phyloP scores from a whole-genome alignment of 2,329 filamentous ascomycete genomes.

The Cytospora piceae region DNA sequence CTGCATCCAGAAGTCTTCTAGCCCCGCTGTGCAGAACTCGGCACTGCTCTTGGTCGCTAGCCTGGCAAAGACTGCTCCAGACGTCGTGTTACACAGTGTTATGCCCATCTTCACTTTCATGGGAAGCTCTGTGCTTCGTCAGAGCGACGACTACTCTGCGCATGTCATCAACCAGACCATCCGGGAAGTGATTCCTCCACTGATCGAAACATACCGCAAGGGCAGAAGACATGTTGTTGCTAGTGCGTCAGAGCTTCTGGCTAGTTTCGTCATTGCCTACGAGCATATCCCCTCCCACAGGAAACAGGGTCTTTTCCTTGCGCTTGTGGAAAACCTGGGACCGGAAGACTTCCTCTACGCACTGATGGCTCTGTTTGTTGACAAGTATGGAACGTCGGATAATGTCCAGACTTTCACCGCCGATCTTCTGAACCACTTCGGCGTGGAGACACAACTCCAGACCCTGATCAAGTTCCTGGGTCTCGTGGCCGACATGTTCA shows the following conservation, averaged over 20 bases:
- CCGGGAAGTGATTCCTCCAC: conserved; percentile 87
- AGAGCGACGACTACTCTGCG: conserved; percentile 95
- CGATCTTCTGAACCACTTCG: conserved; percentile 74
- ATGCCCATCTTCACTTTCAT: conserved; percentile 99
- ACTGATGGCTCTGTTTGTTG: conserved; percentile 85
- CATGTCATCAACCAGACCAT: conserved; percentile 96
- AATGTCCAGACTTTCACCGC: conserved; percentile 74
- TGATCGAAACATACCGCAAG: conserved; percentile 82
- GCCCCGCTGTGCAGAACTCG: conserved; percentile 90
- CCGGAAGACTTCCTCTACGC: conserved; percentile 86
- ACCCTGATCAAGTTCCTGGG: conserved; percentile 78
- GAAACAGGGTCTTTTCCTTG: conserved; percentile 79
- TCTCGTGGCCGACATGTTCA: conserved; percentile 75
- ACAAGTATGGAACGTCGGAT: conserved; percentile 80
- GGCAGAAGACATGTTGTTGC: conserved; percentile 77
- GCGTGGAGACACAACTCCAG: conserved; percentile 74
- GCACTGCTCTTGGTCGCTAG: conserved; percentile 86
- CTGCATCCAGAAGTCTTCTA: conserved; percentile 89
- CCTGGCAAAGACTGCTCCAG: conserved; percentile 84
- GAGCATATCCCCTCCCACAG: conserved; percentile 93
- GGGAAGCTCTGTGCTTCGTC: conserved; percentile 85
- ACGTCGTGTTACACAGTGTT: conserved; percentile 91
- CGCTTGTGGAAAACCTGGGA: conserved; percentile 83
- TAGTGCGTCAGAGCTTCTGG: conserved; percentile 85
- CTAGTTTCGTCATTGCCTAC: conserved; percentile 95